Conservation (phyloP, 164 flowering plant species). For the Cinnamomum micranthum region DNA sequence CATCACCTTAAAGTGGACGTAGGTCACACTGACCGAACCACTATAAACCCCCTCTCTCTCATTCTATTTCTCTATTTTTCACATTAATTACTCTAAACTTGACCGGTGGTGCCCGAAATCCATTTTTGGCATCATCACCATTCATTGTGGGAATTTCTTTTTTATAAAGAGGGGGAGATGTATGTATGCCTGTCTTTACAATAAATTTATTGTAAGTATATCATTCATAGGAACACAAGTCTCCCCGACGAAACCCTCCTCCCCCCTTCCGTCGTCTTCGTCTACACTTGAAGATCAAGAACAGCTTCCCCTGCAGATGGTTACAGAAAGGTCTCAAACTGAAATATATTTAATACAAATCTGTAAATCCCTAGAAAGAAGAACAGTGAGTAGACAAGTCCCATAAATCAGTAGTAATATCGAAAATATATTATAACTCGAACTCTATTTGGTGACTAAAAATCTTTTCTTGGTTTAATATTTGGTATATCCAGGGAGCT, state of each 20-base stretch:
- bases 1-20: no score
- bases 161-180: background rate
- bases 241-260: background rate
- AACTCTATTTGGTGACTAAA: background rate
- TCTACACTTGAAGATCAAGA: constrained; percentile 25
- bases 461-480: background rate
- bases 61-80: no score
- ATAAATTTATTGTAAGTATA: background rate
- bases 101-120: no score
- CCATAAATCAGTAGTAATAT: no score
- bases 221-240: background rate
- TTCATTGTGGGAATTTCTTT: background rate
- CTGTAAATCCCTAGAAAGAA: background rate
- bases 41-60: no score
- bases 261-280: background rate
- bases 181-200: background rate
- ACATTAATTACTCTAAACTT: no score
- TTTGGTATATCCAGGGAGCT: no score
- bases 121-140: no score
- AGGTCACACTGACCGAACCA: no score
- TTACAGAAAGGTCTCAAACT: background rate
- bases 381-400: background rate
- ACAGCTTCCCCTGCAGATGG: constrained; percentile 39
- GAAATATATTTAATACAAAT: background rate
- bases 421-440: no score